A percentile compares a stretch with the other conserved stretches of the same genome.
These are phyloP conservation scores for Geranomyces michiganensis DNA, from an alignment of 192 early-diverging fungal genomes.

Conservation along the genomic window DNA sequence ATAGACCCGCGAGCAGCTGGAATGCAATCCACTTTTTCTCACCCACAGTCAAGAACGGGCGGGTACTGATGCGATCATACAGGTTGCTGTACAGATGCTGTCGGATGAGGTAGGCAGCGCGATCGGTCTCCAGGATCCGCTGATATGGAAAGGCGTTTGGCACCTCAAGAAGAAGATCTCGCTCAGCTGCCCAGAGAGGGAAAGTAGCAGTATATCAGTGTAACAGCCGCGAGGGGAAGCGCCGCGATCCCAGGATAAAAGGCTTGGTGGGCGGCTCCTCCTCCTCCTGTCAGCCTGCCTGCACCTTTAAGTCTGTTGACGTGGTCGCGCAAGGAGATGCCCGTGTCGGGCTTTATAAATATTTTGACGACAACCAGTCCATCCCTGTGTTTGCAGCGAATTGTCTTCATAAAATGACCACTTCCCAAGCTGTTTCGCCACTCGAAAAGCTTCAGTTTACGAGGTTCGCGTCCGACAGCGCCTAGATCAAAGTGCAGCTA, in stretches of 20 bases:
- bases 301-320: slow-evolving; percentile 63
- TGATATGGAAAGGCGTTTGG: slow-evolving; percentile 82
- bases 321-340: slow-evolving; percentile 56
- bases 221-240: too few relatives aligned
- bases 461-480: too few relatives aligned
- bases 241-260: too few relatives aligned
- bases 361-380: slow-evolving; percentile 88
- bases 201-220: too few relatives aligned
- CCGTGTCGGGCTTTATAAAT: slow-evolving; percentile 84
- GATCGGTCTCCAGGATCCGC: slow-evolving; percentile 83
- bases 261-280: too few relatives aligned
- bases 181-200: slow-evolving; percentile 56
- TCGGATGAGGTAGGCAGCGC: slow-evolving; percentile 85
- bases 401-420: slow-evolving; percentile 94
- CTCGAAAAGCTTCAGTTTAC: too few relatives aligned
- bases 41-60: slow-evolving; percentile 81
- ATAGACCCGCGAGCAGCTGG: slow-evolving; percentile 80
- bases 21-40: slow-evolving; percentile 97
- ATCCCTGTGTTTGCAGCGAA: slow-evolving; percentile 76
- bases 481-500: too few relatives aligned
- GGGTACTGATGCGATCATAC: slow-evolving; percentile 95
- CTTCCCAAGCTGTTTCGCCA: slow-evolving; percentile 70
- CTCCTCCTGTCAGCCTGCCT: too few relatives aligned
- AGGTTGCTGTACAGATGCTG: slow-evolving; percentile 89
- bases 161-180: slow-evolving; percentile 63